phyloP scores from a whole-genome alignment of 1,139 yeast species.

The Hansenula sp. region DNA sequence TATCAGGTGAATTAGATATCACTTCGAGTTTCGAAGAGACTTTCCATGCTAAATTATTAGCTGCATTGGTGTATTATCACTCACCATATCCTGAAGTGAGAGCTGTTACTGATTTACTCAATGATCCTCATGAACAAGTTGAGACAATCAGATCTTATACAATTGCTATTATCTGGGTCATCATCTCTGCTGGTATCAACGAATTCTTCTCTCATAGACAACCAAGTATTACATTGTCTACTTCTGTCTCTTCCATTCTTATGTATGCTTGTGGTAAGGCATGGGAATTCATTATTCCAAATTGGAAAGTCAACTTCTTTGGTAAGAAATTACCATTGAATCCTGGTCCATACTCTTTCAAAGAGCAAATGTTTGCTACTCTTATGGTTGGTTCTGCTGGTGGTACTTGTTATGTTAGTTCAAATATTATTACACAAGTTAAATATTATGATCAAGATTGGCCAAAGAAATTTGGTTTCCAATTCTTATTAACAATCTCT shows the following conservation, averaged over 20 bases:
- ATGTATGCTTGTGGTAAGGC: slow-evolving; percentile 52
- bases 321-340: slow-evolving; percentile 38
- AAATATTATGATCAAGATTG: slow-evolving; percentile 23
- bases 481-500: slow-evolving; percentile 43
- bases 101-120: slow-evolving; percentile 49
- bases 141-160: slow-evolving; percentile 58
- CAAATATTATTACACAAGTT: slow-evolving; percentile 52
- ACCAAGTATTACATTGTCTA: slow-evolving; percentile 41
- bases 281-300: slow-evolving; percentile 39
- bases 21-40: slow-evolving; percentile 15
- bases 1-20: slow-evolving; percentile 16
- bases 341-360: slow-evolving; percentile 62
- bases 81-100: slow-evolving; percentile 67
- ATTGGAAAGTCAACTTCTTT: slow-evolving; percentile 38
- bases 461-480: slow-evolving; percentile 43
- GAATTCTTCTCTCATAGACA: slow-evolving; percentile 54
- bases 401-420: slow-evolving; percentile 49
- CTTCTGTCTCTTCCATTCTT: slow-evolving; percentile 52
- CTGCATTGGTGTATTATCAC: slow-evolving; percentile 44
- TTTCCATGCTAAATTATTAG: slow-evolving; percentile 34
- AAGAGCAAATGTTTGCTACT: slow-evolving; percentile 66
- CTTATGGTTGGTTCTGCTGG: slow-evolving; percentile 42
- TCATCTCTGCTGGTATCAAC: slow-evolving; percentile 51
- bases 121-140: slow-evolving; percentile 42
- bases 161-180: slow-evolving; percentile 52